phyloP scores from a whole-genome alignment of 75 land plant genomes.

The Sequoiadendron giganteum region DNA sequence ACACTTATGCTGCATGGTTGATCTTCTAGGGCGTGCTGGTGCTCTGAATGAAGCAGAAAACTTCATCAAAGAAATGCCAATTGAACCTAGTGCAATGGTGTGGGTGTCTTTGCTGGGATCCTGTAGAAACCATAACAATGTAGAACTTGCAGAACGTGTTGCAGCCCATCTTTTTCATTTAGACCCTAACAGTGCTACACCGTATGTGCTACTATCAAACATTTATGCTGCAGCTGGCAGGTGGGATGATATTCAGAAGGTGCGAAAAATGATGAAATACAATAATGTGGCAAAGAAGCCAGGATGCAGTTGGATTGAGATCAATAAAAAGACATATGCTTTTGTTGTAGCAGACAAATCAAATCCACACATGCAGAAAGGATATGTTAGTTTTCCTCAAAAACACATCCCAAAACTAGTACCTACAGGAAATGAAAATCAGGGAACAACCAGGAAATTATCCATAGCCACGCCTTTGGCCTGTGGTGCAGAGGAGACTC shows the following conservation, averaged over 20 bases:
- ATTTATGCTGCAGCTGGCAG: constrained; percentile 48
- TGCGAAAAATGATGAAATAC: constrained; percentile 23
- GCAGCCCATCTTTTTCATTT: constrained; percentile 25
- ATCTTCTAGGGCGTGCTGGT: constrained; percentile 56
- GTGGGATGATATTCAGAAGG: constrained; percentile 38
- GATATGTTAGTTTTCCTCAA: background rate
- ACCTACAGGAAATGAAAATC: background rate
- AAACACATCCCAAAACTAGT: background rate
- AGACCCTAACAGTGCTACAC: constrained; percentile 47
- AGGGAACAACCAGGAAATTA: background rate
- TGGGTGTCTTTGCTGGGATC: constrained; percentile 57
- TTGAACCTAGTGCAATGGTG: constrained; percentile 45
- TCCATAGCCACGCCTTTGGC: background rate
- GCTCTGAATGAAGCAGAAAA: constrained; percentile 27
- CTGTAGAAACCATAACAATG: constrained; percentile 45
- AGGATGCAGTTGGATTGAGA: constrained; percentile 53
- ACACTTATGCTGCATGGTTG: constrained; percentile 64
- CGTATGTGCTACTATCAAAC: constrained; percentile 46
- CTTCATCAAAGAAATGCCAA: constrained; percentile 48
- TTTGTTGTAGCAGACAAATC: constrained; percentile 22
- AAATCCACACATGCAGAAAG: constrained; percentile 15
- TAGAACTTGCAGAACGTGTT: constrained; percentile 43
- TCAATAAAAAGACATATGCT: constrained; percentile 39
- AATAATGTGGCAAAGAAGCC: constrained; percentile 32
- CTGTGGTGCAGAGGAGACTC: background rate